Evolutionary conservation across 1,139 yeast species (phyloP), one percentile per base, ranked within the genome.

Genomic region (Blastobotrys illinoisensis): DNA sequence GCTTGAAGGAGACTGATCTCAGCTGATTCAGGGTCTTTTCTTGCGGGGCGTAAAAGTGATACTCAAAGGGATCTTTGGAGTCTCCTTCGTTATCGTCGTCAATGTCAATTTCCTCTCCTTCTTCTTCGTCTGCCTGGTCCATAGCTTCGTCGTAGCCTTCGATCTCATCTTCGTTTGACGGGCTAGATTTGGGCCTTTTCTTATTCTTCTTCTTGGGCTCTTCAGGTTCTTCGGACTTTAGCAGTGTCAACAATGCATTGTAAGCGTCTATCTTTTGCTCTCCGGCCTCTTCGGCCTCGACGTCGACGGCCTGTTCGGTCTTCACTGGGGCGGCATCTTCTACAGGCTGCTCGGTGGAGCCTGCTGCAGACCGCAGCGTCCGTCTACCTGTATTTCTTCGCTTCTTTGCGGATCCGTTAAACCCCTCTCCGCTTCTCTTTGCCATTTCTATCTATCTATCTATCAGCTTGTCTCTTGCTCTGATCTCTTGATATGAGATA

Each of bases 191-290:
- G 64, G 16, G 58, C 47, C 56, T 62, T 51, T 46, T 50, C 48
- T 45, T 21, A 18, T 24, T 61, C 63, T 47, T 59, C 58, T 47
- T 63, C 62, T 50, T 64, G 60, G 21, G 66, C 63, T 60, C 43
- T 66, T 48, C 50, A 23, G 70, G 67, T 50, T 75, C 81, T 52
- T 83, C 88, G 2, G 82, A 74, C 50, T 78, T 78, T 56, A 89
- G 74, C 53, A 88, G 76, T 0, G 95, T 85, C 66, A 90, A 72
- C 53, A 90, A 73, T 0, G 96, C 96, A 62, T 81, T 79, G 67
- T 88, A 88, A 0, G 95, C 93, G 66, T 78, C 75, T 1, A 60
- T 47, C 23, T 58, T 49, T 3, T 54, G 51, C 57, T 44, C 57
- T 23, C 47, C 47, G 7, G 52, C 18, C 24, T 58, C 56, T 19